Conservation (phyloP, 768 basidiomycete genomes). For the Pholiota conissans region DNA sequence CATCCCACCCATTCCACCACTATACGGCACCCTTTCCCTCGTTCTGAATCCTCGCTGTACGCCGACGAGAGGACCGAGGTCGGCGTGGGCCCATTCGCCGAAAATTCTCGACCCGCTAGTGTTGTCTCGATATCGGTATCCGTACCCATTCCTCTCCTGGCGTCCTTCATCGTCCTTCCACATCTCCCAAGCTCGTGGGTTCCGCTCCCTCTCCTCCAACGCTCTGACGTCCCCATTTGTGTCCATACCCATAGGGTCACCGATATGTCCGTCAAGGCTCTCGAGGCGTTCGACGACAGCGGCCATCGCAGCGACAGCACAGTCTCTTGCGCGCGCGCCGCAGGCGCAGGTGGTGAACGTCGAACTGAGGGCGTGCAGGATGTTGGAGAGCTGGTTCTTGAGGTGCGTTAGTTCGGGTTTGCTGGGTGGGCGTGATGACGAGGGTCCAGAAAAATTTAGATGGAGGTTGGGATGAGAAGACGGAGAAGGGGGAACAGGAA, state of each 20-base stretch:
- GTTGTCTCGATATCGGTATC: no score
- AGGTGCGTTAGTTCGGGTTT: slow-evolving; percentile 51
- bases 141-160: neutral
- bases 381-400: slow-evolving; percentile 65
- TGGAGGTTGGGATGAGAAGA: no score
- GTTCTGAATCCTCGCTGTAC: slow-evolving; percentile 61
- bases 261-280: neutral
- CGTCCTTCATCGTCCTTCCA: neutral
- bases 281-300: slow-evolving; percentile 47
- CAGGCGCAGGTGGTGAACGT: slow-evolving; percentile 79
- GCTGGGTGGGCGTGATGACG: slow-evolving; percentile 27
- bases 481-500: no score
- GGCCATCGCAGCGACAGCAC: slow-evolving; percentile 64
- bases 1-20: slow-evolving; percentile 55
- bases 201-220: no score
- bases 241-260: neutral
- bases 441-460: slow-evolving; percentile 8
- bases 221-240: no score
- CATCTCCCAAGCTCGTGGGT: neutral
- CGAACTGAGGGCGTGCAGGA: slow-evolving; percentile 67
- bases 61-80: slow-evolving; percentile 69
- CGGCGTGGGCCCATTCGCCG: slow-evolving; percentile 26
- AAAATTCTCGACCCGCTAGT: no score
- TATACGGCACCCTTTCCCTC: slow-evolving; percentile 51
- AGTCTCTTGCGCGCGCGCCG: slow-evolving; percentile 59